Base-by-base conservation (phyloP, 176 grass and related monocot species). In the Avena atlantica region DNA sequence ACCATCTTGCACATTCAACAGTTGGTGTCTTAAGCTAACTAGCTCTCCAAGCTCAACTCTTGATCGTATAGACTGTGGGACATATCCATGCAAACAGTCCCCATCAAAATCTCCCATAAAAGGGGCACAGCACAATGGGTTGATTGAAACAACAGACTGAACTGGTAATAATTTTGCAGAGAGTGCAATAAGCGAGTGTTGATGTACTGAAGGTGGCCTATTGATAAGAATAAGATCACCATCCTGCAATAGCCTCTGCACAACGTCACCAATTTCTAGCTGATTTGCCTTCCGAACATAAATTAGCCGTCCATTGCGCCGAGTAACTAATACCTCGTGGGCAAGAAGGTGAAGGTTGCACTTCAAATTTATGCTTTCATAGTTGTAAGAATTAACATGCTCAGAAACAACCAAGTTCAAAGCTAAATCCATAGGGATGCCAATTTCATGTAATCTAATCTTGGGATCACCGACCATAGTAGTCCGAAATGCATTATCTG, bases 71-170 rank as follows among this genome's bases (percentile, higher is more conserved):
- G 93, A 93, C 24, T 98, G 93, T 27, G 96, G 93, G n/a, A 98
- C 72, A 89, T 95, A 98, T 47, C 96, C 96, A 86, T 98, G 96
- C 52, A 98, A 84, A 89, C 96, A 95, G 25, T 98, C 96, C 47
- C 96, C 96, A 87, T 98, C 96, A 64, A 98, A 98, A 87, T 98
- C 96, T 60, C 96, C 96, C 73, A 88, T 48, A 57, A 98, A 83
- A 72, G 96, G 96, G 20, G 79, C 40, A 86, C 96, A 98, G n/a
- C 94, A 95, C 49, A 95, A 44, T 9, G 96, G 96, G 47, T 95
- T 98, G 70, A 98, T 98, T 42, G 93, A 92, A 47, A 91, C 78
- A 2, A 88, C 93, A 80, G 76, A 86, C 10, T 89, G 86, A 66
- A 85, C 82, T 60, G 91, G 88, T 25, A 98, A 76, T 81, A 95